Evolutionary conservation across 768 basidiomycete species (phyloP).

Genomic region (Hypholoma sublateritium): DNA sequence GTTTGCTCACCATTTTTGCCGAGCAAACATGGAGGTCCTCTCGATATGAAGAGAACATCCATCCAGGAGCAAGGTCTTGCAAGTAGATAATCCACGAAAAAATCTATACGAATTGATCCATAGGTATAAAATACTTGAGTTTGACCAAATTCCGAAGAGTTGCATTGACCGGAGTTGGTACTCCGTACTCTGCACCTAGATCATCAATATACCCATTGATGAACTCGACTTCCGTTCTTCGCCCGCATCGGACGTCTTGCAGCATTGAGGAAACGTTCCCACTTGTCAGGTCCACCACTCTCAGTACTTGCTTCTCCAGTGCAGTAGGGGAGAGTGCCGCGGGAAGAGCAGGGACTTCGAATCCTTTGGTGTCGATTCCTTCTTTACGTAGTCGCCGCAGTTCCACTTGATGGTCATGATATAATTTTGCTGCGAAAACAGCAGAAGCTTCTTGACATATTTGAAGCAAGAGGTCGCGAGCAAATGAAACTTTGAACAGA

Average conservation of each 20-base stretch:
- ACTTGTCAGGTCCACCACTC: constrained; percentile 56
- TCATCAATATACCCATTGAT: constrained; percentile 80
- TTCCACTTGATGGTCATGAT: constrained; percentile 38
- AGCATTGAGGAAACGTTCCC: constrained; percentile 83
- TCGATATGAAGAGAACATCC: too few species aligned
- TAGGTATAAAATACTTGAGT: constrained; percentile 54
- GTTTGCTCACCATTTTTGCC: too few species aligned
- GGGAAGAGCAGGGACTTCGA: constrained; percentile 42
- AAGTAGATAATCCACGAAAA: neutral
- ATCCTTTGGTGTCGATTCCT: constrained; percentile 23
- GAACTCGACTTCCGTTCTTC: constrained; percentile 74
- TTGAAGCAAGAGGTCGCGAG: constrained; percentile 42
- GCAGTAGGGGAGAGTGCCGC: constrained; percentile 39
- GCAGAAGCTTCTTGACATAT: constrained; percentile 74
- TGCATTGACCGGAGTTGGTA: constrained; percentile 58
- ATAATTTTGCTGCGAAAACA: constrained; percentile 55
- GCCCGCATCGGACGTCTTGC: constrained; percentile 60
- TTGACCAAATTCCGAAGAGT: constrained; percentile 59
- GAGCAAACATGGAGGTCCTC: too few species aligned
- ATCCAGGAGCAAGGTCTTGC: neutral
- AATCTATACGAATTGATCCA: constrained; percentile 41
- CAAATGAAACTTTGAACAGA: constrained; percentile 47
- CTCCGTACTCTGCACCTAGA: constrained; percentile 55
- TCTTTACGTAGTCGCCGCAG: constrained; percentile 27
- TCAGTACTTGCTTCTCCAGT: constrained; percentile 56